Percentiles rank a stretch among this genome's conserved stretches.
These are phyloP conservation scores for Rubia peregrina DNA, from an alignment of 305 asterid species.

Conservation along the genomic window DNA sequence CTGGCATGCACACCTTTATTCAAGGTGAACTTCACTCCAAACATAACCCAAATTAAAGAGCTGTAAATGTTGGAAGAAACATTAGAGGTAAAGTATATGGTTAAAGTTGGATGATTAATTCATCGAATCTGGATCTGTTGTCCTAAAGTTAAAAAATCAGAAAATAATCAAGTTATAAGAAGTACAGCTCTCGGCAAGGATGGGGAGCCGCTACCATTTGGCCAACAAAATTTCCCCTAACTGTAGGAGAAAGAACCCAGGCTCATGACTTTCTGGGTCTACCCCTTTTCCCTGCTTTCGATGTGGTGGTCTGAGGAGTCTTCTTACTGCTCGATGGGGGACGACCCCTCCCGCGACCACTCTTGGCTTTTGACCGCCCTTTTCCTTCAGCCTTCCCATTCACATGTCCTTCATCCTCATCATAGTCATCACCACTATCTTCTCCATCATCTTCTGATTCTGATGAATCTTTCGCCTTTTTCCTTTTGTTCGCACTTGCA, in stretches of 20 bases:
- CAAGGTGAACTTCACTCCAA: neutral
- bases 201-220: conserved; percentile 19
- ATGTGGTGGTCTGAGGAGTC: conserved; percentile 19
- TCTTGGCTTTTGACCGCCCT: conserved; percentile 36
- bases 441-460: conserved; percentile 47
- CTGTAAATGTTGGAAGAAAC: neutral
- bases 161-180: neutral
- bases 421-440: conserved; percentile 26
- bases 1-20: neutral
- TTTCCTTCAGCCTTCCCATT: conserved; percentile 39
- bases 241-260: conserved; percentile 2
- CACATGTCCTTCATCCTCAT: conserved; percentile 44
- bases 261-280: conserved; percentile 52
- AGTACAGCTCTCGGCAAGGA: neutral
- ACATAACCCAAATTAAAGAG: neutral
- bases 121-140: conserved; percentile 16
- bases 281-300: conserved; percentile 64
- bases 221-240: conserved; percentile 13
- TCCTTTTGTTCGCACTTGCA: conserved; percentile 59
- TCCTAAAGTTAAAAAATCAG: neutral
- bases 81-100: conserved; percentile 3
- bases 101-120: conserved; percentile 1
- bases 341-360: conserved; percentile 68
- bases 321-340: conserved; percentile 38
- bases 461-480: conserved; percentile 45